Conservation (phyloP, 139 green algal species). For the Tetradesmus lagerheimii region DNA sequence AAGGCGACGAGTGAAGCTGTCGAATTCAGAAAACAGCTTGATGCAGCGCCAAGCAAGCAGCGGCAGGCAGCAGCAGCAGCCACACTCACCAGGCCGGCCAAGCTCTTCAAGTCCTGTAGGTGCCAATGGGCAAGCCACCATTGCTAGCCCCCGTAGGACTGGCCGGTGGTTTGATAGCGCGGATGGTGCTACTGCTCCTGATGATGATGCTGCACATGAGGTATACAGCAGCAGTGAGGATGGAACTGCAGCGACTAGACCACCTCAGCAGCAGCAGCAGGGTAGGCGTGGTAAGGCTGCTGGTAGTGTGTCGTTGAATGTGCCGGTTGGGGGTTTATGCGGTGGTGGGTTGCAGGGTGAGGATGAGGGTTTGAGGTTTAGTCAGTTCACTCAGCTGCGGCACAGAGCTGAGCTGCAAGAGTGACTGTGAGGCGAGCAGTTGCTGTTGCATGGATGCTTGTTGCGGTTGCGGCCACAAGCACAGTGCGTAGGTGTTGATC, state of each 20-base stretch:
- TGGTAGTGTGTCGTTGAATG: neutral
- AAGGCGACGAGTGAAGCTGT: neutral
- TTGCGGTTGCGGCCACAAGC: no score
- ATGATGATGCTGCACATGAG: neutral
- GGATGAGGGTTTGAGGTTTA: neutral
- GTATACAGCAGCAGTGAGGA: neutral
- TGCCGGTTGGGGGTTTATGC: neutral
- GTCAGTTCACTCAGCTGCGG: neutral
- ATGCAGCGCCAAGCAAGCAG: neutral
- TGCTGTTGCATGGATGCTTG: no score
- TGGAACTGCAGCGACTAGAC: neutral
- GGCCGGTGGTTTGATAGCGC: neutral
- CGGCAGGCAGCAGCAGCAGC: conserved; percentile 9
- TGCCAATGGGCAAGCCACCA: neutral
- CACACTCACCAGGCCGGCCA: neutral
- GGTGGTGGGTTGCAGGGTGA: neutral
- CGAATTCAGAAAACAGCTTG: neutral
- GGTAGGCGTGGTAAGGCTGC: neutral
- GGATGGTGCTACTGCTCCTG: neutral
- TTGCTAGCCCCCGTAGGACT: neutral
- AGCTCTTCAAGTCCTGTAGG: neutral
- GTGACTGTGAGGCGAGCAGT: neutral
- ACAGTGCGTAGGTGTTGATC: no score
- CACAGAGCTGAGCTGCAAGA: neutral
- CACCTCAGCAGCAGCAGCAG: conserved; percentile 10